Evolutionary conservation across 2,329 filamentous ascomycete species (phyloP).

Genomic region (Didymosphaeria variabile): DNA sequence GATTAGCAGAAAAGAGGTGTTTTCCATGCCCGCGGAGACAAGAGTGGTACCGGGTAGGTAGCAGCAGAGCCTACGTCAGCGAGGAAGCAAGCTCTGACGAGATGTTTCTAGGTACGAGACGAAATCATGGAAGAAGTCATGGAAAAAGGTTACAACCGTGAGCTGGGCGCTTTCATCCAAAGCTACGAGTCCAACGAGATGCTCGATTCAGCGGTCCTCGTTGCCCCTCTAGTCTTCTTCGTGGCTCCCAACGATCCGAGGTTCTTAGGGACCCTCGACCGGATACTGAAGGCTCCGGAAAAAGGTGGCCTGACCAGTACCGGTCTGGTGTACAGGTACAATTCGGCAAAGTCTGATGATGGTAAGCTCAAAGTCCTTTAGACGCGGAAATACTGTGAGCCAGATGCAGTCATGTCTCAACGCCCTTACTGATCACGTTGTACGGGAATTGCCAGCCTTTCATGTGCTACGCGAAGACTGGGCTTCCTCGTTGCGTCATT

Average conservation of each 20-base stretch:
- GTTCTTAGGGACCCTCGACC: slow-evolving; percentile 76
- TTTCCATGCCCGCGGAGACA: slow-evolving; percentile 75
- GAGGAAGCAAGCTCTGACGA: background rate
- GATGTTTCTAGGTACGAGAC: slow-evolving; percentile 62
- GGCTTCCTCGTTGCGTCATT: slow-evolving; percentile 8
- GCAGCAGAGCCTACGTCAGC: too few relatives aligned
- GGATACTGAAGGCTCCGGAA: slow-evolving; percentile 75
- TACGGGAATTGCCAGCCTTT: slow-evolving; percentile 7
- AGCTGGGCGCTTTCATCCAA: slow-evolving; percentile 76
- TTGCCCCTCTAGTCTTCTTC: slow-evolving; percentile 82
- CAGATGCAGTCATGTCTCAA: slow-evolving; percentile 16
- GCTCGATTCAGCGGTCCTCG: slow-evolving; percentile 77
- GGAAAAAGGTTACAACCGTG: slow-evolving; percentile 78
- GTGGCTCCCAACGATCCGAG: slow-evolving; percentile 79
- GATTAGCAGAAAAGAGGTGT: slow-evolving; percentile 77
- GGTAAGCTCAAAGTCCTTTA: slow-evolving; percentile 56
- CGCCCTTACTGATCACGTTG: slow-evolving; percentile 13
- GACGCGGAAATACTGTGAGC: background rate
- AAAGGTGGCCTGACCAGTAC: slow-evolving; percentile 79
- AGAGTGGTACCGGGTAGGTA: slow-evolving; percentile 65
- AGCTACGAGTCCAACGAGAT: slow-evolving; percentile 77
- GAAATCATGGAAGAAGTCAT: slow-evolving; percentile 78
- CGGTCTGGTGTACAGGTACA: slow-evolving; percentile 78
- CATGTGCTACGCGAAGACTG: background rate
- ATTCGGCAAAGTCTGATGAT: slow-evolving; percentile 73